Conservation (phyloP, 2,329 filamentous ascomycete species). For the Ceratocystiopsis brevicomis region DNA sequence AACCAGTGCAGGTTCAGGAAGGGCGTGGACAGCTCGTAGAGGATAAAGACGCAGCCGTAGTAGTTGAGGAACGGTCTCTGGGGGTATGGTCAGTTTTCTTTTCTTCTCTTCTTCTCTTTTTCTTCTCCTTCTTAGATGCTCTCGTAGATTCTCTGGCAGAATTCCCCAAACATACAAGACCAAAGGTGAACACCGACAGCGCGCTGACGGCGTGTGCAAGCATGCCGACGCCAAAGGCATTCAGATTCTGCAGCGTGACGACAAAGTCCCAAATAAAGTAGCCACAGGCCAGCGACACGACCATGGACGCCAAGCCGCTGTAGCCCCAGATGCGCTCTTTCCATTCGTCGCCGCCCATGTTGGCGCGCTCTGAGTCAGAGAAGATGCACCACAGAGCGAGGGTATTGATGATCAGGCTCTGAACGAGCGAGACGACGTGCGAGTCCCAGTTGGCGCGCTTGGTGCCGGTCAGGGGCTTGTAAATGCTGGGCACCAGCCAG, state of each 20-base stretch:
- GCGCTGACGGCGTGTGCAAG: conserved; percentile 61
- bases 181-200: conserved; percentile 54
- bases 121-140: too few species aligned
- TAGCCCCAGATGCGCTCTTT: conserved; percentile 61
- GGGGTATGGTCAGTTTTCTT: neutral
- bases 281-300: conserved; percentile 58
- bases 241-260: conserved; percentile 46
- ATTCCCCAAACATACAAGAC: conserved; percentile 53
- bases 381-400: conserved; percentile 59
- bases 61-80: conserved; percentile 72
- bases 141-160: too few species aligned
- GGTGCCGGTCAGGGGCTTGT: conserved; percentile 38
- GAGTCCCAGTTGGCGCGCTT: conserved; percentile 70
- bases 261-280: conserved; percentile 75
- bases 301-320: conserved; percentile 49
- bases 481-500: conserved; percentile 41
- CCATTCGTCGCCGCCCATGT: conserved; percentile 33
- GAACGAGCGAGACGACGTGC: conserved; percentile 67
- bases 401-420: conserved; percentile 52
- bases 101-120: too few species aligned
- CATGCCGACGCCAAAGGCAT: conserved; percentile 58
- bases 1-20: conserved; percentile 88
- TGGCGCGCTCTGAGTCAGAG: conserved; percentile 44
- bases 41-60: conserved; percentile 63
- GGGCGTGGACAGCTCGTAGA: conserved; percentile 71